Evolutionary conservation across 805 yeast genomes (phyloP).

Genomic region (Saccharomycopsis malanga): DNA sequence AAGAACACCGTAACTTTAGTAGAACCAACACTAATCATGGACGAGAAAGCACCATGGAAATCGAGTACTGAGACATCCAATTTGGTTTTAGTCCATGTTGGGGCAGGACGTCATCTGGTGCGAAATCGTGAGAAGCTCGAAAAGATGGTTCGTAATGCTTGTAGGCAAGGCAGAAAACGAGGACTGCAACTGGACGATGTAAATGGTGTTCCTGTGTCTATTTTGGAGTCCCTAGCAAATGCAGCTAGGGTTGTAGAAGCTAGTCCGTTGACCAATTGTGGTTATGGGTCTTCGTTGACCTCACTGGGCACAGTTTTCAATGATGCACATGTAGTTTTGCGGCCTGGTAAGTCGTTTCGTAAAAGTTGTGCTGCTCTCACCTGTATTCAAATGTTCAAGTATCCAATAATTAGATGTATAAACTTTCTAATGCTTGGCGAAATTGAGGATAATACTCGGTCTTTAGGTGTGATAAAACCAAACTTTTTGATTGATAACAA

Average conservation of each 20-base stretch:
- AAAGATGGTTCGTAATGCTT: conserved; percentile 28
- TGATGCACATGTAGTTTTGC: conserved; percentile 31
- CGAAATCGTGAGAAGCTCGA: conserved; percentile 25
- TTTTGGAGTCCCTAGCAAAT: not conserved
- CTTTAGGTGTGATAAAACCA: conserved; percentile 15
- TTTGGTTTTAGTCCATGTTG: too few species aligned
- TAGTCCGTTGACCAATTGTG: conserved; percentile 5
- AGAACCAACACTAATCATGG: too few species aligned
- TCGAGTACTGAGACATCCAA: too few species aligned
- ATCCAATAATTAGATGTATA: conserved; percentile 17
- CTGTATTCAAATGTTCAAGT: conserved; percentile 14
- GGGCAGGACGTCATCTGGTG: conserved; percentile 43
- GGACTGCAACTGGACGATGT: too few species aligned
- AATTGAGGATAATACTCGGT: not conserved
- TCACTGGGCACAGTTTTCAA: conserved; percentile 32
- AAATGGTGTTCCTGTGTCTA: too few species aligned
- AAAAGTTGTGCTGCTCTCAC: conserved; percentile 10
- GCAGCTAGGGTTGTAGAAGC: conserved; percentile 9
- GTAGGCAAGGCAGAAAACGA: too few species aligned
- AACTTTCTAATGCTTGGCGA: conserved; percentile 8
- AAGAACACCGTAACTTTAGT: too few species aligned
- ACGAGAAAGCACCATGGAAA: too few species aligned
- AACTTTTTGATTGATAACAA: conserved; percentile 13
- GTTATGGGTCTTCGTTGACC: conserved; percentile 32
- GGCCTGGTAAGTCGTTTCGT: conserved; percentile 1